Percentiles rank a stretch among this genome's conserved stretches.
Evolutionary conservation across 441 rosid genomes (phyloP).

Genomic region (Populus hybrid): DNA sequence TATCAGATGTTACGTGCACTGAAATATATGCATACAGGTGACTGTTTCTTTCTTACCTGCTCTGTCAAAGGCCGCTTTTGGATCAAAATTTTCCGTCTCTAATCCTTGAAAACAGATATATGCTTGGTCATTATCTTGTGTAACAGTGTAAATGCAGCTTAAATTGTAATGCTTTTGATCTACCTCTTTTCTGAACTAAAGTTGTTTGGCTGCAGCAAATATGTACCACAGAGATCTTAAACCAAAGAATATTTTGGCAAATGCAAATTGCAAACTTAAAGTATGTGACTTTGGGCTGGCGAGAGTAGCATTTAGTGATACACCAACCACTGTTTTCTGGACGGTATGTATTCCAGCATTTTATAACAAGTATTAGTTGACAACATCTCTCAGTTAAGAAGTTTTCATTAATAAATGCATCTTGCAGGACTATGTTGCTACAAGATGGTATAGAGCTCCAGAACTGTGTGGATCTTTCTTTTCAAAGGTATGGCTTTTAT

Average conservation of each 20-base stretch:
- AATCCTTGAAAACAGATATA: too few species aligned
- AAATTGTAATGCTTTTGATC: too few species aligned
- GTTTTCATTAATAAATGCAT: constrained; percentile 2
- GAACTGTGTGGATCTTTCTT: constrained; percentile 97
- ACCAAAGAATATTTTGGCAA: constrained; percentile 97
- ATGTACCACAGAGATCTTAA: constrained; percentile 98
- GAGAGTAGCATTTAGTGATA: constrained; percentile 86
- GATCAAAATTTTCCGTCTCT: not conserved
- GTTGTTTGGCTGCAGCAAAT: constrained; percentile 59
- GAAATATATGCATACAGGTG: constrained; percentile 87
- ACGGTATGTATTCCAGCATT: constrained; percentile 48
- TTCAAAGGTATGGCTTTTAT: constrained; percentile 64
- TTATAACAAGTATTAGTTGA: not conserved
- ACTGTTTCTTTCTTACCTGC: not conserved
- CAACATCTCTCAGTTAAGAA: not conserved
- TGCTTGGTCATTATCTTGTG: too few species aligned
- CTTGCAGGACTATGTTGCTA: constrained; percentile 91
- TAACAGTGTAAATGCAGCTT: too few species aligned
- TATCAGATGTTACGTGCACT: constrained; percentile 95
- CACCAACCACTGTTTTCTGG: constrained; percentile 96
- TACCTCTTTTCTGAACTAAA: constrained; percentile 21
- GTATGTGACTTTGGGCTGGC: constrained; percentile 97
- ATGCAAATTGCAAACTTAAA: constrained; percentile 98
- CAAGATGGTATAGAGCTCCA: constrained; percentile 99
- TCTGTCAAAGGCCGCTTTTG: not conserved